phyloP scores from a whole-genome alignment of 2,329 filamentous ascomycete species.

The Leptosphaerulina australis region DNA sequence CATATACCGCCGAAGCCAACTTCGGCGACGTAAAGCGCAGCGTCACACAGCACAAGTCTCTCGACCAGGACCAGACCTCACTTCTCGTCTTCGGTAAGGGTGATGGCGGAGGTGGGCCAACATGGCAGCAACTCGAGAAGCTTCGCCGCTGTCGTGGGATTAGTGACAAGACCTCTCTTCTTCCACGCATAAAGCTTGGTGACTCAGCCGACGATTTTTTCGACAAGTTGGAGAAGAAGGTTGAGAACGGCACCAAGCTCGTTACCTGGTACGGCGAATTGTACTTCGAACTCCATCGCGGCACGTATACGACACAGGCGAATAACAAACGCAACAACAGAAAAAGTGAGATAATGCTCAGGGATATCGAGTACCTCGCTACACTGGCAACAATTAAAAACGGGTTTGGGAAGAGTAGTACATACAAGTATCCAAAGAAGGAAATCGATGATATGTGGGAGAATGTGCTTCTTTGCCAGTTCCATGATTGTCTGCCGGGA shows the following conservation, averaged over 20 bases:
- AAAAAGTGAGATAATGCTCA: conserved; percentile 80
- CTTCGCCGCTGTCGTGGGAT: conserved; percentile 89
- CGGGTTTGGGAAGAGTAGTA: conserved; percentile 50
- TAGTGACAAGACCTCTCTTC: conserved; percentile 79
- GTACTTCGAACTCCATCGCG: conserved; percentile 96
- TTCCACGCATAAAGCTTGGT: conserved; percentile 89
- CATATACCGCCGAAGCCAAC: conserved; percentile 91
- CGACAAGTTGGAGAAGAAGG: conserved; percentile 79
- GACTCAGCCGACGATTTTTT: conserved; percentile 95
- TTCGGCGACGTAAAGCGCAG: conserved; percentile 94
- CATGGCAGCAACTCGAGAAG: conserved; percentile 93
- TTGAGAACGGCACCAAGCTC: conserved; percentile 68
- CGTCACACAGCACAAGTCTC: conserved; percentile 88
- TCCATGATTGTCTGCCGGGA: conserved; percentile 95
- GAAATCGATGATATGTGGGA: conserved; percentile 98
- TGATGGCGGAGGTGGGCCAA: conserved; percentile 93
- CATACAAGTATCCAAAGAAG: conserved; percentile 89
- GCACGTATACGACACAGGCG: conserved; percentile 95
- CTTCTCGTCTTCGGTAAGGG: conserved; percentile 95
- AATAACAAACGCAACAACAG: conserved; percentile 98
- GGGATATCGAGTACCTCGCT: conserved; percentile 85
- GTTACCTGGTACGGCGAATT: conserved; percentile 98
- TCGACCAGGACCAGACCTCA: conserved; percentile 90
- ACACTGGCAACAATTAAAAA: conserved; percentile 80
- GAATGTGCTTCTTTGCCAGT: conserved; percentile 86